Conservation (phyloP, 176 grass and related monocot genomes). For the Triticum urartu region DNA sequence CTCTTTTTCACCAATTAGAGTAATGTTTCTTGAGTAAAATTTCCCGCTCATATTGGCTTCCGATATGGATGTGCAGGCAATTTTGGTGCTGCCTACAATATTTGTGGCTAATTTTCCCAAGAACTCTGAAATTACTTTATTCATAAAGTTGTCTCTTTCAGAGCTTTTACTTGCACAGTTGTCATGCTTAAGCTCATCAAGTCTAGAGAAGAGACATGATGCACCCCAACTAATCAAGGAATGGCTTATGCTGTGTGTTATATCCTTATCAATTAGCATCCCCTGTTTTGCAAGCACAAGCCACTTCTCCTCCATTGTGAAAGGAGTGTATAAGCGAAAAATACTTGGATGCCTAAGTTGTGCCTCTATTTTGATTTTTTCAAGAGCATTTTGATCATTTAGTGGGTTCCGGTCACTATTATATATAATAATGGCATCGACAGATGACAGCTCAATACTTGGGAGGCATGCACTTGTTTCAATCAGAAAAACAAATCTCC, state of each 20-base stretch:
- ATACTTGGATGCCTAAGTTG: slow-evolving; percentile 26
- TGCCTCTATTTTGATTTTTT: slow-evolving; percentile 60
- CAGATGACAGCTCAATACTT: slow-evolving; percentile 64
- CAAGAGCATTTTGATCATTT: slow-evolving; percentile 65
- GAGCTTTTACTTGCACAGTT: slow-evolving; percentile 30
- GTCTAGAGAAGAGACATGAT: slow-evolving; percentile 46
- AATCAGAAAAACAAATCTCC: slow-evolving; percentile 77
- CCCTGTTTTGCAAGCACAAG: slow-evolving; percentile 66
- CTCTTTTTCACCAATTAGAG: slow-evolving; percentile 62
- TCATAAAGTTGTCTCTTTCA: slow-evolving; percentile 35
- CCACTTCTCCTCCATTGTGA: slow-evolving; percentile 71
- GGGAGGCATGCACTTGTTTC: slow-evolving; percentile 67
- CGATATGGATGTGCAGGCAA: slow-evolving; percentile 19
- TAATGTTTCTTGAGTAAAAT: slow-evolving; percentile 70
- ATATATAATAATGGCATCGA: slow-evolving; percentile 82
- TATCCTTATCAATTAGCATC: slow-evolving; percentile 39
- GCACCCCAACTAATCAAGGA: slow-evolving; percentile 80
- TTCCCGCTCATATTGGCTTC: slow-evolving; percentile 57
- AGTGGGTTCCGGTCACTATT: slow-evolving; percentile 68
- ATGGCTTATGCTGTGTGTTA: slow-evolving; percentile 45
- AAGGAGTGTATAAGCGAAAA: slow-evolving; percentile 80
- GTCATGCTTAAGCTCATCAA: slow-evolving; percentile 55
- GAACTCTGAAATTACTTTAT: slow-evolving; percentile 53
- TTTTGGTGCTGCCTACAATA: slow-evolving; percentile 16
- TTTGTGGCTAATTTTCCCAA: slow-evolving; percentile 36